Percentiles rank a stretch among this genome's conserved stretches.
Conservation (phyloP, 192 early-diverging fungal genomes). For the Rhizophagus sp. region DNA sequence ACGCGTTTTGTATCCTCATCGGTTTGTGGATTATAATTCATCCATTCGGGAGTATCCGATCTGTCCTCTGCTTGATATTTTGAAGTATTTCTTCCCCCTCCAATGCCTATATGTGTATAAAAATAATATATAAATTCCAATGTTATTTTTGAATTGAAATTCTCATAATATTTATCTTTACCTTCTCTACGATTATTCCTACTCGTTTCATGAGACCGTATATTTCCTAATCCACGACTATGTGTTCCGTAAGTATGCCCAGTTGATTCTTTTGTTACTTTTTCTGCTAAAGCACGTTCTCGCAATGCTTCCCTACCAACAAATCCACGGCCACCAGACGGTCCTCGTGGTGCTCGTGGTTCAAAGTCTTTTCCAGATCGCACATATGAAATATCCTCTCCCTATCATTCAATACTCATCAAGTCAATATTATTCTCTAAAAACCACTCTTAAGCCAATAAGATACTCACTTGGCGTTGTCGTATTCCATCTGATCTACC, state of each 20-base stretch:
- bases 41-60: slow-evolving; percentile 58
- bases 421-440: background rate
- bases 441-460: background rate
- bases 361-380: slow-evolving; percentile 32
- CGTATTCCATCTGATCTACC: slow-evolving; percentile 26
- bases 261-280: slow-evolving; percentile 1
- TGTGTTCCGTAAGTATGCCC: background rate
- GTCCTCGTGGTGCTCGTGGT: slow-evolving; percentile 37
- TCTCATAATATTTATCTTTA: background rate
- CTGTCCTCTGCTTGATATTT: slow-evolving; percentile 25
- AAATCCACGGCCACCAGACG: slow-evolving; percentile 40
- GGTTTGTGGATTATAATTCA: slow-evolving; percentile 60
- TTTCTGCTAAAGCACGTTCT: slow-evolving; percentile 14
- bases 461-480: slow-evolving; percentile 33
- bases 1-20: slow-evolving; percentile 35
- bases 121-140: background rate
- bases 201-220: slow-evolving; percentile 22
- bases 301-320: slow-evolving; percentile 27
- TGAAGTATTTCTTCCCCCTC: background rate
- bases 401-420: background rate
- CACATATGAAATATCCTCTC: background rate
- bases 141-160: background rate
- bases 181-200: slow-evolving; percentile 27
- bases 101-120: background rate
- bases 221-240: background rate